These are phyloP conservation scores for Ceratocystis cubensis DNA, from an alignment of 2,329 filamentous ascomycete species.

Conservation along the genomic window DNA sequence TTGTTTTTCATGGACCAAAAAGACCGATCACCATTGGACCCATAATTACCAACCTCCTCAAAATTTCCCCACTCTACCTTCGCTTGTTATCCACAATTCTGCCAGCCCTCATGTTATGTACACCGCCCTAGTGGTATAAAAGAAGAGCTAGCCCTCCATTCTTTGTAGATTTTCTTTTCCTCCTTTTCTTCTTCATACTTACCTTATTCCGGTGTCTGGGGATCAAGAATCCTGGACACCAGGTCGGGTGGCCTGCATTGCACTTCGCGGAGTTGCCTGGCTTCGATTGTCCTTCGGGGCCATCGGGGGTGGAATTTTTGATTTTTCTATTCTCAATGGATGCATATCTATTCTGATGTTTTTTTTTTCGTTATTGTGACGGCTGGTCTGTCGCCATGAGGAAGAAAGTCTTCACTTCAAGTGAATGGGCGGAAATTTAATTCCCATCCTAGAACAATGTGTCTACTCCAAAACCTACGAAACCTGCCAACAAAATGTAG, in stretches of 20 bases:
- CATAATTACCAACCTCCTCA: background rate
- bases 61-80: background rate
- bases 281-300: conserved; percentile 41
- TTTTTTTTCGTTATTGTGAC: conserved; percentile 33
- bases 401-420: conserved; percentile 29
- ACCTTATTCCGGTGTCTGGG: conserved; percentile 35
- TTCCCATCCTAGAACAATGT: too few species aligned
- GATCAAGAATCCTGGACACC: conserved; percentile 35
- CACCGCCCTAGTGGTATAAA: conserved; percentile 28
- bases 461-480: too few species aligned
- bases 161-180: conserved; percentile 24
- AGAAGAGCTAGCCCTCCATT: background rate
- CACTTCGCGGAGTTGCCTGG: conserved; percentile 39
- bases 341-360: conserved; percentile 15
- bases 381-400: conserved; percentile 32
- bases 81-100: background rate
- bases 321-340: conserved; percentile 25
- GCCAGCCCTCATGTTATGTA: background rate
- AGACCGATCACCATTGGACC: background rate
- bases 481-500: too few species aligned
- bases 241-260: conserved; percentile 40
- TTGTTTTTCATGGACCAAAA: background rate
- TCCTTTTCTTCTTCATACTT: conserved; percentile 38
- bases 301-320: conserved; percentile 41
- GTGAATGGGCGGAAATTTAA: background rate